Conservation (phyloP, 352 stramenopile genomes). For the Pythium utonaiense region DNA sequence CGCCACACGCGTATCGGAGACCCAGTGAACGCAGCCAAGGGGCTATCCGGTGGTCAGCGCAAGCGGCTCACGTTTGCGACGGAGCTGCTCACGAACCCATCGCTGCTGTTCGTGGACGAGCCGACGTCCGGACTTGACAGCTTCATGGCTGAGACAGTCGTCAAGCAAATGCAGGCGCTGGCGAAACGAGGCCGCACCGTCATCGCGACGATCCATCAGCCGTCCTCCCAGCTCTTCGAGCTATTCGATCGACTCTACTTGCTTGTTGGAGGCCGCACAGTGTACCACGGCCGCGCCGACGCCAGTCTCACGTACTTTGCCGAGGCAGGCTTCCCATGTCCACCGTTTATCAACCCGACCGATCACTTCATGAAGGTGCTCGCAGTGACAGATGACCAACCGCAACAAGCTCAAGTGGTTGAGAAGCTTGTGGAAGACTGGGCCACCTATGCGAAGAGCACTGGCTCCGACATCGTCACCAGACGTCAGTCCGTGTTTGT, state of each 20-base stretch:
- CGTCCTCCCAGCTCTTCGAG: slow-evolving; percentile 62
- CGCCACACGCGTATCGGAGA: slow-evolving; percentile 59
- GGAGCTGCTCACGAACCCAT: slow-evolving; percentile 79
- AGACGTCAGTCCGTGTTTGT: slow-evolving; percentile 6
- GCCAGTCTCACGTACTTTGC: slow-evolving; percentile 54
- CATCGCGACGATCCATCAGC: slow-evolving; percentile 67
- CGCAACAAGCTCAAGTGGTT: slow-evolving; percentile 6
- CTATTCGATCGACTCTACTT: slow-evolving; percentile 62
- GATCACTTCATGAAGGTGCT: slow-evolving; percentile 70
- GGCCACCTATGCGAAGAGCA: not conserved
- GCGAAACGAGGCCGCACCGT: slow-evolving; percentile 78
- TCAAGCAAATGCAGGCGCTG: slow-evolving; percentile 52
- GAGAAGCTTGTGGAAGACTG: slow-evolving; percentile 10
- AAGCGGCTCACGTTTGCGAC: slow-evolving; percentile 50
- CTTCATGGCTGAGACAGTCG: slow-evolving; percentile 54
- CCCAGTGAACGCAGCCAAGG: slow-evolving; percentile 41
- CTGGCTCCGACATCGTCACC: slow-evolving; percentile 5
- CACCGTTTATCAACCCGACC: slow-evolving; percentile 52
- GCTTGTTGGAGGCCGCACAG: slow-evolving; percentile 37
- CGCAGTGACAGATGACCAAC: slow-evolving; percentile 23
- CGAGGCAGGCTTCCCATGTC: slow-evolving; percentile 41
- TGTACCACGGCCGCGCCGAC: slow-evolving; percentile 54
- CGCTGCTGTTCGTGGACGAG: slow-evolving; percentile 84
- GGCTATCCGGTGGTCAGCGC: slow-evolving; percentile 64
- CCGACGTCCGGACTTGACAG: slow-evolving; percentile 61